Percentiles rank a stretch among this genome's conserved stretches.
These are phyloP conservation scores for Psilocybe azurescens DNA, from an alignment of 768 basidiomycete species.

Conservation along the genomic window DNA sequence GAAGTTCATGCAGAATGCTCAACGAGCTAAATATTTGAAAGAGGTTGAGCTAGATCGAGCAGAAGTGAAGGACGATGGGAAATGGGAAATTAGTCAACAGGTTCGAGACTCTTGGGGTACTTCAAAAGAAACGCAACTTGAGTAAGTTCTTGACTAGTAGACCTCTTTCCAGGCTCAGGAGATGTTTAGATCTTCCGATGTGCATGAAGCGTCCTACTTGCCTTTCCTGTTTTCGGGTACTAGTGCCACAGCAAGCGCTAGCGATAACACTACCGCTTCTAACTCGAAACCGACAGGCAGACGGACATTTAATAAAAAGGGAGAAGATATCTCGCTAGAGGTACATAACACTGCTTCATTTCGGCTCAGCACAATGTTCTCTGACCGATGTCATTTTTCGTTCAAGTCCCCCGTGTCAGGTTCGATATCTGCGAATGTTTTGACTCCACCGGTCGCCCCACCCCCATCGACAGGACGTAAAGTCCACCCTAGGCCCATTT, in stretches of 20 bases:
- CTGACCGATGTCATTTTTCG: neutral
- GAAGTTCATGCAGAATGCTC: slow-evolving; percentile 77
- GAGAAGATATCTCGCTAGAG: slow-evolving; percentile 43
- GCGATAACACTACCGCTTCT: slow-evolving; percentile 1
- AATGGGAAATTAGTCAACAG: slow-evolving; percentile 66
- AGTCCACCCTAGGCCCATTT: slow-evolving; percentile 31
- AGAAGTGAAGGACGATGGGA: slow-evolving; percentile 62
- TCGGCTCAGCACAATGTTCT: neutral
- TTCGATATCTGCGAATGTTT: slow-evolving; percentile 4
- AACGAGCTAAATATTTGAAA: slow-evolving; percentile 55
- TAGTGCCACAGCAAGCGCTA: slow-evolving; percentile 11
- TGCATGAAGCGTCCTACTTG: slow-evolving; percentile 67
- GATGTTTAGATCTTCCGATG: slow-evolving; percentile 34
- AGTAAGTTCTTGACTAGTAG: slow-evolving; percentile 7
- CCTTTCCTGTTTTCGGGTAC: slow-evolving; percentile 60
- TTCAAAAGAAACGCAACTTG: slow-evolving; percentile 15
- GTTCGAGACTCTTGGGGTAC: slow-evolving; percentile 59
- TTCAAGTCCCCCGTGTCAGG: slow-evolving; percentile 1
- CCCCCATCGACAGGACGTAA: slow-evolving; percentile 23
- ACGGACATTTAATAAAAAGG: slow-evolving; percentile 58
- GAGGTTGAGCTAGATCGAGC: slow-evolving; percentile 57
- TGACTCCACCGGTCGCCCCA: neutral
- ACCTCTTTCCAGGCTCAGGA: neutral
- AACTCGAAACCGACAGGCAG: slow-evolving; percentile 41
- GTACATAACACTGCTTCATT: slow-evolving; percentile 11